phyloP scores from a whole-genome alignment of 1,139 yeast genomes.

The Hyphopichia fennica region DNA sequence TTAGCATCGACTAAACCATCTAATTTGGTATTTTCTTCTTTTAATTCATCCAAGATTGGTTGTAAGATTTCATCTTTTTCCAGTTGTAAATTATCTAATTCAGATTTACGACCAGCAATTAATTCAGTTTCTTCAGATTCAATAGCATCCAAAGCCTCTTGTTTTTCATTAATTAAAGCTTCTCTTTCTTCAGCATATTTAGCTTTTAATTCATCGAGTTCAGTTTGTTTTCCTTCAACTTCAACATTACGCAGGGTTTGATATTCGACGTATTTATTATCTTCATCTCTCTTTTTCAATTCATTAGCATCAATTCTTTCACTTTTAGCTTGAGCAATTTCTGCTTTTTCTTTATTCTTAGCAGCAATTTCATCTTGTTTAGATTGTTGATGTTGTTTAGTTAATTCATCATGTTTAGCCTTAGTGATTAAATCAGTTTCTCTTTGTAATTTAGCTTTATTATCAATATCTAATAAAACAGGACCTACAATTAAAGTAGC shows the following conservation, averaged over 20 bases:
- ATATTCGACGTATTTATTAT: conserved; percentile 31
- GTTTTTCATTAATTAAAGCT: conserved; percentile 38
- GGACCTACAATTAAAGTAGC: conserved; percentile 86
- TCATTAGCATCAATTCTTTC: conserved; percentile 38
- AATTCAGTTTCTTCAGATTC: conserved; percentile 43
- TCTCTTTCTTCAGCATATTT: conserved; percentile 37
- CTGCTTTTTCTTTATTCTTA: conserved; percentile 46
- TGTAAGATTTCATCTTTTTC: conserved; percentile 44
- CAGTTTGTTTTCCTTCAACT: conserved; percentile 36
- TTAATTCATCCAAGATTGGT: conserved; percentile 44
- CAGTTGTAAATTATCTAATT: conserved; percentile 45
- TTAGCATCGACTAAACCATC: conserved; percentile 40
- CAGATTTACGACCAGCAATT: conserved; percentile 40
- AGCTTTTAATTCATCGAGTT: conserved; percentile 33
- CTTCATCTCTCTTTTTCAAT: conserved; percentile 41
- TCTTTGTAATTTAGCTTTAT: conserved; percentile 73
- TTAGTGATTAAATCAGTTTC: conserved; percentile 49
- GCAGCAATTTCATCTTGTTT: conserved; percentile 51
- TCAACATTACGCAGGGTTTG: conserved; percentile 38
- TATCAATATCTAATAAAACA: conserved; percentile 72
- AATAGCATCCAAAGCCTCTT: conserved; percentile 42
- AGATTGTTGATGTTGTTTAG: conserved; percentile 41
- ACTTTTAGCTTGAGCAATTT: conserved; percentile 39
- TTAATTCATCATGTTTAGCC: conserved; percentile 34
- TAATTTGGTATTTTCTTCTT: conserved; percentile 38